These are phyloP conservation scores for Podila clonocystis DNA, from an alignment of 192 early-diverging fungal genomes.

Conservation along the genomic window DNA sequence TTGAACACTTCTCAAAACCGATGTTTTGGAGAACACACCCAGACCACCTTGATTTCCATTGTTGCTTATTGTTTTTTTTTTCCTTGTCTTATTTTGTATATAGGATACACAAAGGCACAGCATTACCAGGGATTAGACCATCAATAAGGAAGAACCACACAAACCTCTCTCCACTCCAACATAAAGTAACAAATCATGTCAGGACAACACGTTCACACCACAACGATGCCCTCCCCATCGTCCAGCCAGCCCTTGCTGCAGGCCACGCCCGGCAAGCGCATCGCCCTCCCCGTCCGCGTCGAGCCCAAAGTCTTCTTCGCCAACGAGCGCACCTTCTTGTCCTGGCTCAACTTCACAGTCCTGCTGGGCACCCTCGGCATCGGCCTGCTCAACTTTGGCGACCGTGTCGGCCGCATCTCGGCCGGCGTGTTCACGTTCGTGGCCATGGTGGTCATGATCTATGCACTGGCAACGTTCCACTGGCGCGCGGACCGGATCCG, in stretches of 20 bases:
- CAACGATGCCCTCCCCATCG: conserved; percentile 28
- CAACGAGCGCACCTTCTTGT: conserved; percentile 92
- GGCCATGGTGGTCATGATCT: conserved; percentile 81
- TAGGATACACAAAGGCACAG: too few relatives aligned
- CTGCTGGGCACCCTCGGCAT: conserved; percentile 81
- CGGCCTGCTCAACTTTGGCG: conserved; percentile 86
- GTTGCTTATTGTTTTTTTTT: too few relatives aligned
- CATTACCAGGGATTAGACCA: neutral
- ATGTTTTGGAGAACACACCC: too few relatives aligned
- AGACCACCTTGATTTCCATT: too few relatives aligned
- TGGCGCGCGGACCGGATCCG: conserved; percentile 77
- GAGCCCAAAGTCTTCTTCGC: conserved; percentile 96
- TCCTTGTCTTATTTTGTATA: too few relatives aligned
- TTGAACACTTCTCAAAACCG: too few relatives aligned
- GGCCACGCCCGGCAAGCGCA: conserved; percentile 65
- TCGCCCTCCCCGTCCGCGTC: conserved; percentile 79
- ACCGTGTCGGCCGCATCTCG: conserved; percentile 67
- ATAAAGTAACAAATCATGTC: conserved; percentile 1
- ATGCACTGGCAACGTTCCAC: conserved; percentile 80
- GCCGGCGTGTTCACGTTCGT: conserved; percentile 65
- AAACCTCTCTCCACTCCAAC: neutral
- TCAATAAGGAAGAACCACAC: neutral
- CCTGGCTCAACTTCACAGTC: conserved; percentile 89
- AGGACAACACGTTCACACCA: conserved; percentile 21
- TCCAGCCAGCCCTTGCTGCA: conserved; percentile 43